Percentiles rank a stretch among this genome's conserved stretches.
Evolutionary conservation across 768 basidiomycete genomes (phyloP).

Genomic region (Galerina marginata): DNA sequence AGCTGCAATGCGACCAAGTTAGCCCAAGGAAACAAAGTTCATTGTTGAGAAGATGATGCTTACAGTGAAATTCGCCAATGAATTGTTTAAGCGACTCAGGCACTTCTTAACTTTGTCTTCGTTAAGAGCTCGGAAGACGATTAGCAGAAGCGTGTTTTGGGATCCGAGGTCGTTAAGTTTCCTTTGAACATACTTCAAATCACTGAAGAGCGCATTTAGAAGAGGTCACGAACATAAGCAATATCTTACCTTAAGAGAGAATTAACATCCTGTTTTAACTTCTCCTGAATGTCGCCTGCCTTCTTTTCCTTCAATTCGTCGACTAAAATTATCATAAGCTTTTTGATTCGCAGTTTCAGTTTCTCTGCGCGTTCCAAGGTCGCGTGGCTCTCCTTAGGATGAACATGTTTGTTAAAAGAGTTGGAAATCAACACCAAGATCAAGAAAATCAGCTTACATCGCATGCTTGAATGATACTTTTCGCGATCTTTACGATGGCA

Average conservation of each 20-base stretch:
- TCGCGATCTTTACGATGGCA: not conserved
- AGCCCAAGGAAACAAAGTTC: not conserved
- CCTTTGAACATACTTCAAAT: slow-evolving; percentile 3
- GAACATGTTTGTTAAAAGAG: no score
- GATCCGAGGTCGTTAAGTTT: not conserved
- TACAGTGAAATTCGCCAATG: slow-evolving; percentile 4
- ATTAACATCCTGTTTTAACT: not conserved
- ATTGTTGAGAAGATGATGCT: not conserved
- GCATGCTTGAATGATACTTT: not conserved
- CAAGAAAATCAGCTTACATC: not conserved
- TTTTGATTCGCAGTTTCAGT: slow-evolving; percentile 1
- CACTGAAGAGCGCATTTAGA: not conserved
- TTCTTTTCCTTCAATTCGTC: not conserved
- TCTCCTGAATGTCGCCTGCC: not conserved
- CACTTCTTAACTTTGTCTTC: slow-evolving; percentile 1
- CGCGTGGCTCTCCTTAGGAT: not conserved
- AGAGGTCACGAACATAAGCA: no score
- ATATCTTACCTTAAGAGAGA: not conserved
- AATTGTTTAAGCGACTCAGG: not conserved
- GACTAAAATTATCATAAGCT: not conserved
- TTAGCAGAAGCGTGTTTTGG: not conserved
- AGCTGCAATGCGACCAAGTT: not conserved
- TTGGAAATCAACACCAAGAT: not conserved
- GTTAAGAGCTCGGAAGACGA: not conserved
- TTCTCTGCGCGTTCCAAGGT: not conserved